Base-by-base conservation (phyloP, 805 yeast genomes). In the Teunomyces panamensis region DNA sequence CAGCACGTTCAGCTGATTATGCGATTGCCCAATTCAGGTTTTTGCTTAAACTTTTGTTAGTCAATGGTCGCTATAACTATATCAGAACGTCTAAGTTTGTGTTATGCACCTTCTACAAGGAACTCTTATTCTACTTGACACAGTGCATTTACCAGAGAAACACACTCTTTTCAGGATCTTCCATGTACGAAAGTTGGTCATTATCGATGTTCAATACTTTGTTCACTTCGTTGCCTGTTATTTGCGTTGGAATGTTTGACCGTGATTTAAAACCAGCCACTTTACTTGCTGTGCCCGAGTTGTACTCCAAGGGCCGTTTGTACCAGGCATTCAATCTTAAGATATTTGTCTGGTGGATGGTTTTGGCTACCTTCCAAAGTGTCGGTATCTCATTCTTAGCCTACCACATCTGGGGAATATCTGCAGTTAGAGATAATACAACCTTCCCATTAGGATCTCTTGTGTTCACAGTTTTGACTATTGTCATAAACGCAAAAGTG, bases 61-160 rank as follows among this genome's bases (percentile, higher is more conserved):
- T 95, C 6, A 96, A 94, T 69, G 99, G 99, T 1, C 78, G 98
- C 24, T 94, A 96, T 76, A 95, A 94, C 64, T 94, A 94, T 62
- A 81, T 89, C 53, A 75, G 99, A 48, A 89, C 97, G 0, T 82
- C 92, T 39, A 92, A 91, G 64, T 94, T 94, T 67, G 90, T 94
- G 39, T 73, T 94, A 53, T 85, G 95, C 49, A 94, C 99, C 0
- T 94, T 94, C 63, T 94, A 91, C 81, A 94, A 94, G 64, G 99
- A 94, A 63, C 73, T 92, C 47, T 66, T 91, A 58, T 94, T 94
- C 61, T 94, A 94, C 59, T 71, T 92, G 60, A 83, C 96, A 0
- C 99, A 94, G 68, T 82, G 87, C 26, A 77, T 90, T 14, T 94
- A 82, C 65, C 99, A 94, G 64, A 71, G 96, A 51, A 81, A 84